Evolutionary conservation across 2,329 filamentous ascomycete species (phyloP).

Genomic region (Sporothrix humicola): DNA sequence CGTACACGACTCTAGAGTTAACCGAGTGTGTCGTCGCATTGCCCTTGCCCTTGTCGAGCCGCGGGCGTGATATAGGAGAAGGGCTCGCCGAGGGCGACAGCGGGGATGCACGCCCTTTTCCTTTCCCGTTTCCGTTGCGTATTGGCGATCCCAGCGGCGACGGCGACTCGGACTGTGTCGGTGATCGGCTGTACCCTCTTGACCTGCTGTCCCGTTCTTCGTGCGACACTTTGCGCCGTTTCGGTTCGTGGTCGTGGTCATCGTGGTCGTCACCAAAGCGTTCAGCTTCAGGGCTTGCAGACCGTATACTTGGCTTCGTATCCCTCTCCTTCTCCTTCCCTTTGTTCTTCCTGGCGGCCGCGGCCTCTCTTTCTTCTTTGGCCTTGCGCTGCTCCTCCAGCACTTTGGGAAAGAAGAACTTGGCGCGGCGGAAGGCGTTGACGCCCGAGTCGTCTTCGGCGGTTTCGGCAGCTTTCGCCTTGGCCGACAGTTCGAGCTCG

Average conservation of each 20-base stretch:
- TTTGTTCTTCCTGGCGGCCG: not conserved
- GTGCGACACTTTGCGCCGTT: constrained; percentile 37
- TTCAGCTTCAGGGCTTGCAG: too few relatives aligned
- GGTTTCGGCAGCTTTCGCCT: not conserved
- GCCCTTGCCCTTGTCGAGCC: constrained; percentile 35
- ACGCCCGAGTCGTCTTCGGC: constrained; percentile 46
- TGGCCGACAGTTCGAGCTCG: constrained; percentile 28
- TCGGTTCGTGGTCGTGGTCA: constrained; percentile 20
- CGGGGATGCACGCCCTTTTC: too few relatives aligned
- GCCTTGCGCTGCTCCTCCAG: constrained; percentile 39
- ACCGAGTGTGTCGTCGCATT: constrained; percentile 27
- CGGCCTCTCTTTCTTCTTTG: constrained; percentile 20
- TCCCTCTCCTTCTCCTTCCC: constrained; percentile 29
- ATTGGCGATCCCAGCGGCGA: too few relatives aligned
- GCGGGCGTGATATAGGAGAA: not conserved
- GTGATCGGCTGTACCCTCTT: not conserved
- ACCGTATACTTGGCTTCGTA: not conserved
- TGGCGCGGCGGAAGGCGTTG: constrained; percentile 57
- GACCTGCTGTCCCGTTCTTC: constrained; percentile 16
- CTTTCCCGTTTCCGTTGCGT: too few relatives aligned
- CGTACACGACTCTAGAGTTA: constrained; percentile 22
- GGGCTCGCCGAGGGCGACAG: not conserved
- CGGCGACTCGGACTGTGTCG: not conserved
- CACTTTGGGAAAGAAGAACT: constrained; percentile 52
- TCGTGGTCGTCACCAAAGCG: too few relatives aligned